Evolutionary conservation across 2,329 filamentous ascomycete species (phyloP), one percentile per base, ranked within the genome.

Genomic region (Fusarium irregulare): DNA sequence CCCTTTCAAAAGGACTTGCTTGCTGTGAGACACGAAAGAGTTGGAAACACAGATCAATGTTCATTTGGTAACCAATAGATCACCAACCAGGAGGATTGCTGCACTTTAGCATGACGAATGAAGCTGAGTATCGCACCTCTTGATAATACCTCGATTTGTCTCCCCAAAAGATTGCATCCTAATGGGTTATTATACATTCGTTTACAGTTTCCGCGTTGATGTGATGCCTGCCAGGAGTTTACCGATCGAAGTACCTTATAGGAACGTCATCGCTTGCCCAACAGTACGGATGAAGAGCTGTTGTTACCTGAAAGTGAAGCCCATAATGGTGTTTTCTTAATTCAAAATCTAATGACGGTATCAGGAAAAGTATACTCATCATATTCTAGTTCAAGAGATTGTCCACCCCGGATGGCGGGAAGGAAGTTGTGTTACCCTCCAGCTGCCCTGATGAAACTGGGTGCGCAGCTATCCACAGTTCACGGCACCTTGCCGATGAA

Each of bases 31-130:
- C 73, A 54, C 61, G 54, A 45, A 23, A 50, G 56, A 48, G 57
- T 28, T 59, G 56, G 64, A 37, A 61, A 37, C 49, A 74, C 73
- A 60, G 59, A 58, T 59, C 61, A 64, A 62, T 44, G 44, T 51
- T 66, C n/a, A 59, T 37, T 60, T 65, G 73, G 73, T 75, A 75
- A 69, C 73, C 69, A 75, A 75, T 75, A 45, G 60, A 61, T 61
- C 51, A 54, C 10, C 7, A 37, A 64, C 45, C 44, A 60, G 46
- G 47, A 30, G 47, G 11, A 25, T 27, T 45, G 44, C 23, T 27
- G 46, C 25, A 20, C 41, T 58, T 53, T 50, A 48, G 48, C 50
- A 54, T 58, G 37, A 34, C 62, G 62, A 60, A 64, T 45, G 47
- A 21, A 34, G 28, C 28, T 40, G 34, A 51, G 28, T 8, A 47